Evolutionary conservation across 2,329 filamentous ascomycete species (phyloP), one percentile per base, ranked within the genome.

Genomic region (Beauveria varroae): DNA sequence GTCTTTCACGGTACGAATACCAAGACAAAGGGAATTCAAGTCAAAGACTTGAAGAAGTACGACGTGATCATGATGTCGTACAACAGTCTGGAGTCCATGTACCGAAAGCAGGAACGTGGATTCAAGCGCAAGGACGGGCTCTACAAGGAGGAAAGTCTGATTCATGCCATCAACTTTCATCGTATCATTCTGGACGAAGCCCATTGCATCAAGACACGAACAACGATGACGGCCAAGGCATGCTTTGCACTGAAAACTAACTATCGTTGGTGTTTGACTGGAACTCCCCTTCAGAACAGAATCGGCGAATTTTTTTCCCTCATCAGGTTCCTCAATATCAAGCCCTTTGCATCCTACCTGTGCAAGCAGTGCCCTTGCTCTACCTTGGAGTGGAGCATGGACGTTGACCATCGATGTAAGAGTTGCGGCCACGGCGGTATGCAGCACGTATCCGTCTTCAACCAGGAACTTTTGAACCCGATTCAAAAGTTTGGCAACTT

Each of bases 31-130:
- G 83, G 82, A 30, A 85, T 96, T 69, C 87, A 83, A 0, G 77
- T 85, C 28, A 88, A 87, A 63, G 87, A 96, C 41, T 77, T 98
- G 57, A 89, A 88, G 74, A 85, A 88, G 67, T 96, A 87, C 74
- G 86, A 99, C 73, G 91, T 99, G 56, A 93, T 98, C 70, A 92
- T 98, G 84, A 96, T 98, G 76, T 98, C 93, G 16, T 99, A 96
- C 81, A 92, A 90, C 77, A 86, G 90, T 66, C 78, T 99, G 40
- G 95, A 98, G 73, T 96, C 93, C 0, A 87, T 96, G 69, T 91
- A 92, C 71, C 88, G 95, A 62, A 96, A 96, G 73, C 90, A 99
- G 73, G 88, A 89, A 68, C 96, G 95, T 71, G 95, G 95, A 0
- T 95, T 93, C 80, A 87, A 83, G 67, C 88, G 92, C 62, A 89